Percentiles rank a stretch among this genome's conserved stretches.
Conservation (phyloP, 345 rosid species). For the Gossypium turneri region DNA sequence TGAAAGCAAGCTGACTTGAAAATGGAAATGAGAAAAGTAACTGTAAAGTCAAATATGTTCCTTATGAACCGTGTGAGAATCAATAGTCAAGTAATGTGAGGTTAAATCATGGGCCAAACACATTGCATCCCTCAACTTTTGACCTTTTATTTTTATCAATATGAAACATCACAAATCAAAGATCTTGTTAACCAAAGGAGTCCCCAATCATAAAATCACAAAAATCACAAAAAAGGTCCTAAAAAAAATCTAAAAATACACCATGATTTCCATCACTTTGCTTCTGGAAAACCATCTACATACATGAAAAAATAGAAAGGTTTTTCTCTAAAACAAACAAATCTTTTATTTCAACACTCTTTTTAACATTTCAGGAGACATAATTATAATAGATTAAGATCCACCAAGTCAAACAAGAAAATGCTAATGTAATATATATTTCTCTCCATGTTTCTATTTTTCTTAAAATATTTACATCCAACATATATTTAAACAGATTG, state of each 20-base stretch:
- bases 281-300: too few relatives aligned
- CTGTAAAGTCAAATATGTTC: neutral
- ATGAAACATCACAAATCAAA: neutral
- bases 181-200: neutral
- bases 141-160: neutral
- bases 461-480: too few relatives aligned
- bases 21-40: neutral
- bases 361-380: neutral
- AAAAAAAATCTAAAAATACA: too few relatives aligned
- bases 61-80: neutral
- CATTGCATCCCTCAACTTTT: conserved; percentile 5
- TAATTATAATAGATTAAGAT: neutral
- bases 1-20: neutral
- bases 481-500: too few relatives aligned
- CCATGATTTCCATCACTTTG: too few relatives aligned
- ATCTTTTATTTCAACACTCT: conserved; percentile 1
- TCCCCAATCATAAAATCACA: too few relatives aligned
- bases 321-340: too few relatives aligned
- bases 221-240: too few relatives aligned
- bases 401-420: too few relatives aligned
- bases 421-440: too few relatives aligned
- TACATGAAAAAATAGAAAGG: too few relatives aligned
- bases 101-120: neutral
- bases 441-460: too few relatives aligned
- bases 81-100: neutral